A percentile compares a stretch with the other conserved stretches of the same genome.
These are phyloP conservation scores for Herpetospermum pedunculosum DNA, from an alignment of 306 rosid species.

Conservation along the genomic window DNA sequence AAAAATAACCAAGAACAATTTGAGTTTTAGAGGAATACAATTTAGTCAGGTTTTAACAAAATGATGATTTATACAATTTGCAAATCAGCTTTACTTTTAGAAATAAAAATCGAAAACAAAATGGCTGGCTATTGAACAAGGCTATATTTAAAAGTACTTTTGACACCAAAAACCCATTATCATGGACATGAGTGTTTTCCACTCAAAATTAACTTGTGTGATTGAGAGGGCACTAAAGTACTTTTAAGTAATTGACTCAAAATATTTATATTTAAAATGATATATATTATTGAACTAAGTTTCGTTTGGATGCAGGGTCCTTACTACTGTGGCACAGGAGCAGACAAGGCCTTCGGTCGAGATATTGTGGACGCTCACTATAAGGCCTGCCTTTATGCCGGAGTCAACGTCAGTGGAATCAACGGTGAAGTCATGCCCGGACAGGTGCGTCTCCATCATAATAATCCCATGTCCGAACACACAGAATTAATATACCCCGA, in stretches of 20 bases:
- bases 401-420: slow-evolving; percentile 38
- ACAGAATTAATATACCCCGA: background rate
- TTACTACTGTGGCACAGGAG: slow-evolving; percentile 40
- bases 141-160: background rate
- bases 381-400: slow-evolving; percentile 49
- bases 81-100: background rate
- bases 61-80: too few relatives aligned
- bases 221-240: too few relatives aligned
- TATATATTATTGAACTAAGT: background rate
- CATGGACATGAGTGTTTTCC: background rate
- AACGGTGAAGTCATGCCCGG: slow-evolving; percentile 55
- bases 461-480: background rate
- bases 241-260: too few relatives aligned
- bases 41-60: too few relatives aligned
- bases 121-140: background rate
- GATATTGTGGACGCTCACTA: slow-evolving; percentile 42
- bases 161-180: too few relatives aligned
- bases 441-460: slow-evolving; percentile 18
- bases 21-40: background rate
- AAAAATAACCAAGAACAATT: background rate
- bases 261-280: too few relatives aligned
- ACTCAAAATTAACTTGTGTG: background rate
- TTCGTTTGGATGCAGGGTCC: slow-evolving; percentile 26
- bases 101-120: background rate
- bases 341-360: slow-evolving; percentile 45